Evolutionary conservation across 2,329 filamentous ascomycete genomes (phyloP), one percentile per base, ranked within the genome.

Genomic region (Clonostachys sp.): DNA sequence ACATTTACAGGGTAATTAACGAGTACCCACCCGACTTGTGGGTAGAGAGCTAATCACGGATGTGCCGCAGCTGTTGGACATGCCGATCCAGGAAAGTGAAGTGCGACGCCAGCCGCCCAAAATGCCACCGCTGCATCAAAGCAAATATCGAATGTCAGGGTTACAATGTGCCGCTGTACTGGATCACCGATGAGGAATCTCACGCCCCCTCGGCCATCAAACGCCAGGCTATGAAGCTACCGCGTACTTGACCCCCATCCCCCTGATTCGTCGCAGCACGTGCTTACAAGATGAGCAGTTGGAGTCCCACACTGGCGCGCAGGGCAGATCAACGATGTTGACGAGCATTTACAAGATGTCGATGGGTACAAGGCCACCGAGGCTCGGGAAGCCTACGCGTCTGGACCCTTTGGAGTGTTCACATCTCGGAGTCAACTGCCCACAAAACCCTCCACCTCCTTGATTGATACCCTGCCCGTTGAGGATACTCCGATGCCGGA

Each of bases 81-180:
- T 51, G 49, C 24, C 46, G 49, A 14, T 48, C 49, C 13, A 48
- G 49, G 41, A 51, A 51, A 38, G 49, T 51, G 18, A 51, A 51
- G 24, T 30, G 24, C 24, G 24, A 30, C 24, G 24, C 24, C 24
- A 30, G 10, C 24, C 45, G 48, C 5, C 45, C 48, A 34, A 16
- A 17, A 13, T 50, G 48, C 38, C 41, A 14, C 20, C 45, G 45
- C 30, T 50, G 48, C 36, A n/a, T 6, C 10, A 45, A 39, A 38
- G 41, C 45, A 17, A 39, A 45, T 12, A 18, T 47, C 4, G 36
- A 39, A 12, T 50, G 48, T 39, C 45, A 45, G 17, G 48, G 48
- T 34, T 50, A 50, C 42, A 43, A 47, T 39, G 24, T 50, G 16
- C 41, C 24, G 9, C 38, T 50, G 16, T 40, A 50, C 30, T 50